These are phyloP conservation scores for Phytophthora multivora DNA, from an alignment of 352 stramenopile species.

Conservation along the genomic window DNA sequence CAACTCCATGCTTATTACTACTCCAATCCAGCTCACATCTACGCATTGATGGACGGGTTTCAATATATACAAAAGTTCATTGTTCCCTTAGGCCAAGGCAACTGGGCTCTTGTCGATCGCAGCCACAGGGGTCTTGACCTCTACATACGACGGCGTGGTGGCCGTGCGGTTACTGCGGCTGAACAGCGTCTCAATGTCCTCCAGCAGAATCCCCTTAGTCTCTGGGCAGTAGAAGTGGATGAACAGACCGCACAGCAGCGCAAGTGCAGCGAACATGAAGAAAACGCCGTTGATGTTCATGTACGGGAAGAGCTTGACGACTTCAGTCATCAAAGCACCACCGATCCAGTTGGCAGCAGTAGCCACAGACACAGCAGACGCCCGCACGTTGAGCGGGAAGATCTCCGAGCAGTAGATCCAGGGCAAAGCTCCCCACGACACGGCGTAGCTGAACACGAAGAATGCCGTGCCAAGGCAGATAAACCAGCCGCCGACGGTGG, in stretches of 20 bases:
- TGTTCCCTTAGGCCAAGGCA: constrained; percentile 15
- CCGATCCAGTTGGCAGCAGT: constrained; percentile 50
- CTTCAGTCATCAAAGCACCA: constrained; percentile 42
- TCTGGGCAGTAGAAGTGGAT: constrained; percentile 35
- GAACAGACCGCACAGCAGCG: constrained; percentile 15
- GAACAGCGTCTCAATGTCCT: constrained; percentile 35
- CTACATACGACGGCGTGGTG: constrained; percentile 29
- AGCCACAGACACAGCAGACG: constrained; percentile 44
- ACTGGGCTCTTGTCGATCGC: constrained; percentile 15
- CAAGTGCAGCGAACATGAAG: constrained; percentile 28
- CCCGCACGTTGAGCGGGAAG: constrained; percentile 53
- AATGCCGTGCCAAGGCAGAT: constrained; percentile 42
- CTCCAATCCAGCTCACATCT: constrained; percentile 3
- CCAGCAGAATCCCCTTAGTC: constrained; percentile 34
- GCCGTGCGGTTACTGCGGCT: constrained; percentile 22
- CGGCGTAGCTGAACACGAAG: constrained; percentile 45
- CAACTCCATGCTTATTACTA: constrained; percentile 21
- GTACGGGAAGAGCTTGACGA: constrained; percentile 33
- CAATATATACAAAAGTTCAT: constrained; percentile 17
- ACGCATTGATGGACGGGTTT: constrained; percentile 1
- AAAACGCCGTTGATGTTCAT: constrained; percentile 38
- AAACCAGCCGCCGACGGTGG: constrained; percentile 41
- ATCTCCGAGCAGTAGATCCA: constrained; percentile 68
- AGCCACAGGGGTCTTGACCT: constrained; percentile 31
- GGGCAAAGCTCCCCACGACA: constrained; percentile 36